Evolutionary conservation across 352 stramenopile genomes (phyloP).

Genomic region (Globisporangium megalacanthum): DNA sequence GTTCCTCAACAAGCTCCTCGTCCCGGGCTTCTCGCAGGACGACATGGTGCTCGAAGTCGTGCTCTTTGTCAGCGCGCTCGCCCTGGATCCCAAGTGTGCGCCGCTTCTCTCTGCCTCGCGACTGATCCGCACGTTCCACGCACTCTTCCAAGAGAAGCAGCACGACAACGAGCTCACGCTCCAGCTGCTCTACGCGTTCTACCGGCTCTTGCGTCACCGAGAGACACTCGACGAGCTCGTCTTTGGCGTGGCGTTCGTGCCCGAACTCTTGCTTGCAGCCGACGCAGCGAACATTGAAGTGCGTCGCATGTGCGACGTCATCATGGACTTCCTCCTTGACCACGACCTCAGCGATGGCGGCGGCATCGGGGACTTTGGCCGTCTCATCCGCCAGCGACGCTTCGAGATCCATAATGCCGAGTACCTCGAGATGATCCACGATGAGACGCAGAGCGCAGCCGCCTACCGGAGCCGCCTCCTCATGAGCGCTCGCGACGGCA

Average conservation of each 20-base stretch:
- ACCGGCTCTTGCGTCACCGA: slow-evolving; percentile 61
- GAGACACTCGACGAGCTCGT: slow-evolving; percentile 82
- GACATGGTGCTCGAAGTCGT: slow-evolving; percentile 91
- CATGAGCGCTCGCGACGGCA: slow-evolving; percentile 2
- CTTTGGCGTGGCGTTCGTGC: slow-evolving; percentile 66
- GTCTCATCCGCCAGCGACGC: slow-evolving; percentile 71
- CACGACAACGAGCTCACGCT: slow-evolving; percentile 83
- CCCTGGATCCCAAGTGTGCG: slow-evolving; percentile 81
- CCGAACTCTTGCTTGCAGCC: slow-evolving; percentile 68
- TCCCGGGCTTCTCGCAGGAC: slow-evolving; percentile 89
- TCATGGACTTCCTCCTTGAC: slow-evolving; percentile 84
- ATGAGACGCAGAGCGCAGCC: slow-evolving; percentile 31
- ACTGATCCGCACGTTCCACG: slow-evolving; percentile 68
- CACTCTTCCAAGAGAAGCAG: slow-evolving; percentile 83
- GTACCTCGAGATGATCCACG: slow-evolving; percentile 82
- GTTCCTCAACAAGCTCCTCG: slow-evolving; percentile 91
- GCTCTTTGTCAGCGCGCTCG: slow-evolving; percentile 74
- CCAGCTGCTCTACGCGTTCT: slow-evolving; percentile 78
- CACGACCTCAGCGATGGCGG: slow-evolving; percentile 58
- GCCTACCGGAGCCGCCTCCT: slow-evolving; percentile 11
- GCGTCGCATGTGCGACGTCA: slow-evolving; percentile 78
- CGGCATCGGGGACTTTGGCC: slow-evolving; percentile 62
- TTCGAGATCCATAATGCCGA: slow-evolving; percentile 88
- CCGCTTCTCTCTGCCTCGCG: slow-evolving; percentile 68
- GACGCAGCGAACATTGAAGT: slow-evolving; percentile 80